A percentile compares a stretch with the other conserved stretches of the same genome.
phyloP scores from a whole-genome alignment of 2,329 filamentous ascomycete species.

The Dactylellina haptotyla region DNA sequence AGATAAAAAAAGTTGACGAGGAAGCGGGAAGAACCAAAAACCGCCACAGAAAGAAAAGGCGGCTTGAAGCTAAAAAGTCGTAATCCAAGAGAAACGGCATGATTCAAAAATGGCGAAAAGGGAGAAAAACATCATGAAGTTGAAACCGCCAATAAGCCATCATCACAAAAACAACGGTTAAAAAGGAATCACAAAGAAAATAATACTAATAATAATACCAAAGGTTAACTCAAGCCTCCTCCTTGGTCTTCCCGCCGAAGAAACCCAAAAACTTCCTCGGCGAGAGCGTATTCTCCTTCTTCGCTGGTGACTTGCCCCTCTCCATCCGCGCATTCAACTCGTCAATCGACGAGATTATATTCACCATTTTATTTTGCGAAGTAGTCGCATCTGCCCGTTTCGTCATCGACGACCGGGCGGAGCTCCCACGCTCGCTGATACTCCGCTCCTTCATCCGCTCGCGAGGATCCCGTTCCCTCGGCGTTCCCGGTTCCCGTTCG shows the following conservation, averaged over 20 bases:
- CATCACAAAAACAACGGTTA: neutral
- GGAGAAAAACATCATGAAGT: too few relatives aligned
- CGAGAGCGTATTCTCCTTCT: slow-evolving; percentile 52
- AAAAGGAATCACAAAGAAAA: slow-evolving; percentile 5
- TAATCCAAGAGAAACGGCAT: neutral
- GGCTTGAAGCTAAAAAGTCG: too few relatives aligned
- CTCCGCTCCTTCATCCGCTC: slow-evolving; percentile 23
- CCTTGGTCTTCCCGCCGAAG: slow-evolving; percentile 42
- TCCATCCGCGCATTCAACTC: slow-evolving; percentile 52
- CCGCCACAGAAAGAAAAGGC: too few relatives aligned
- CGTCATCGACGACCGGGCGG: slow-evolving; percentile 28
- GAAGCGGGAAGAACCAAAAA: too few relatives aligned
- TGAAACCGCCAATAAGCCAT: neutral
- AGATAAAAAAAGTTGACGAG: neutral
- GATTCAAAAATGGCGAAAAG: neutral
- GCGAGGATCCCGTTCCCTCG: neutral
- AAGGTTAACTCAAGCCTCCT: slow-evolving; percentile 9
- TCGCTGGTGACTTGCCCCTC: slow-evolving; percentile 45
- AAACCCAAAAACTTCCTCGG: slow-evolving; percentile 53
- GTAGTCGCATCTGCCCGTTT: slow-evolving; percentile 26
- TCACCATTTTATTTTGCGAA: slow-evolving; percentile 48
- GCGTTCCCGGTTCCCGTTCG: slow-evolving; percentile 16
- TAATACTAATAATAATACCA: neutral
- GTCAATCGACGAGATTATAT: slow-evolving; percentile 46
- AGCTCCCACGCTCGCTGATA: slow-evolving; percentile 36